A percentile compares a stretch with the other conserved stretches of the same genome.
Conservation (phyloP, 1,284 basidiomycete species). For the Chondrostereum purpureum region DNA sequence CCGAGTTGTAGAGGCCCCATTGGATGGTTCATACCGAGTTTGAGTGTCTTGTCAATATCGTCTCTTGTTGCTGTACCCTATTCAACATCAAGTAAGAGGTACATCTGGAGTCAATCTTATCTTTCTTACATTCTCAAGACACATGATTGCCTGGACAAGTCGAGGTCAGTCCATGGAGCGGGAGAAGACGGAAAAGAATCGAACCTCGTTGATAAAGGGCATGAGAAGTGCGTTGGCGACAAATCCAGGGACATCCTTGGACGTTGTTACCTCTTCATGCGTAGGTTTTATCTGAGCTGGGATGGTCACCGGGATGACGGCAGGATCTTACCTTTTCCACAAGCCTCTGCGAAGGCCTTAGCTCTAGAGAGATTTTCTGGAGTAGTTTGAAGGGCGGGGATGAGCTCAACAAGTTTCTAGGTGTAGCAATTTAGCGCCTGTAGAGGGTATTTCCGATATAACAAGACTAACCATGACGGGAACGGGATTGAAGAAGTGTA, state of each 20-base stretch:
- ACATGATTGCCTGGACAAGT: constrained; percentile 74
- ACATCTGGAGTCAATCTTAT: not conserved
- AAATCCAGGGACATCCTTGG: constrained; percentile 88
- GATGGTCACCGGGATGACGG: not conserved
- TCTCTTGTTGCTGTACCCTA: constrained; percentile 86
- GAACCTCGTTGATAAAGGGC: constrained; percentile 87
- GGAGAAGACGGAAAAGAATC: constrained; percentile 10
- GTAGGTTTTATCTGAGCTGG: constrained; percentile 4
- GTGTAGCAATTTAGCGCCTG: not conserved
- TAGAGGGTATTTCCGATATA: no score
- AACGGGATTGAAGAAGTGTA: constrained; percentile 96
- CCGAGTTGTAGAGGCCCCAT: constrained; percentile 89
- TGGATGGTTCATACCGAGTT: constrained; percentile 92
- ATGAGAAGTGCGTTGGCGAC: constrained; percentile 84
- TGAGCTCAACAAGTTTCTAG: constrained; percentile 88
- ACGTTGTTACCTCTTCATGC: constrained; percentile 73
- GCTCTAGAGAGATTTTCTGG: constrained; percentile 72
- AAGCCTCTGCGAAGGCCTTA: constrained; percentile 77
- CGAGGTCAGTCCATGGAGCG: not conserved
- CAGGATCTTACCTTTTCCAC: constrained; percentile 70
- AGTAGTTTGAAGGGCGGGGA: constrained; percentile 88
- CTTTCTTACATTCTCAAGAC: constrained; percentile 68
- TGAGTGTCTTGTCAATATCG: constrained; percentile 92
- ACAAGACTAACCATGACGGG: constrained; percentile 75
- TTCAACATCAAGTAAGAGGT: not conserved